A percentile compares a stretch with the other conserved stretches of the same genome.
These are phyloP conservation scores for Metarhizium brunneum DNA, from an alignment of 2,329 filamentous ascomycete species.

Conservation along the genomic window DNA sequence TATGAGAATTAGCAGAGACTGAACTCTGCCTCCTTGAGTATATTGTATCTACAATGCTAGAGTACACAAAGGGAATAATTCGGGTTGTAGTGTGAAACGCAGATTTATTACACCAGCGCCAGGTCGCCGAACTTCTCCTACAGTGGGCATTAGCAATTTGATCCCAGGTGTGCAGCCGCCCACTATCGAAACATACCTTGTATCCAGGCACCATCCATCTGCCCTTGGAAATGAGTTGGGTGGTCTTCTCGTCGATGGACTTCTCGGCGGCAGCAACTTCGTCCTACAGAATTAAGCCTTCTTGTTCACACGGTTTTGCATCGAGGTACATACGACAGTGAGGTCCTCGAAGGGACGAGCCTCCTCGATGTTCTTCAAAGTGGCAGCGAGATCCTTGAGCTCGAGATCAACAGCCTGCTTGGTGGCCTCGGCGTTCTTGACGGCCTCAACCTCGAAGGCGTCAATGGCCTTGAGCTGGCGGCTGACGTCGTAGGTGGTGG, in stretches of 20 bases:
- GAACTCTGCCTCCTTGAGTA: slow-evolving; percentile 21
- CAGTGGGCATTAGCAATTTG: slow-evolving; percentile 33
- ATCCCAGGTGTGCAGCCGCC: neutral
- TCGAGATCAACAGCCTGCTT: slow-evolving; percentile 94
- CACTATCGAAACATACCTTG: slow-evolving; percentile 59
- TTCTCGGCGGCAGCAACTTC: slow-evolving; percentile 90
- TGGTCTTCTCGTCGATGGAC: slow-evolving; percentile 95
- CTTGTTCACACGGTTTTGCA: neutral
- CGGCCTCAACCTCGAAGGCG: slow-evolving; percentile 90
- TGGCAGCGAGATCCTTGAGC: slow-evolving; percentile 87
- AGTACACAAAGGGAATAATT: slow-evolving; percentile 48
- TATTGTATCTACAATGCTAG: slow-evolving; percentile 62
- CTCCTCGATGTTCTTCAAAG: slow-evolving; percentile 92
- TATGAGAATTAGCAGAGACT: slow-evolving; percentile 23
- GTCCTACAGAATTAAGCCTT: slow-evolving; percentile 50
- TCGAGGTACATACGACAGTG: slow-evolving; percentile 71
- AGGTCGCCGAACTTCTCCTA: slow-evolving; percentile 99
- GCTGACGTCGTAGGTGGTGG: slow-evolving; percentile 80
- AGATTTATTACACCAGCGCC: slow-evolving; percentile 69
- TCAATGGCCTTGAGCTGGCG: slow-evolving; percentile 98
- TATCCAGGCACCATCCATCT: slow-evolving; percentile 98
- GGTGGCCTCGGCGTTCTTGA: slow-evolving; percentile 94
- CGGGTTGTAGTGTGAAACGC: slow-evolving; percentile 26
- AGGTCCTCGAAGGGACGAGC: slow-evolving; percentile 94
- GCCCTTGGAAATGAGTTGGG: slow-evolving; percentile 91